phyloP scores from a whole-genome alignment of 768 basidiomycete genomes.

The Tricholoma sp. region DNA sequence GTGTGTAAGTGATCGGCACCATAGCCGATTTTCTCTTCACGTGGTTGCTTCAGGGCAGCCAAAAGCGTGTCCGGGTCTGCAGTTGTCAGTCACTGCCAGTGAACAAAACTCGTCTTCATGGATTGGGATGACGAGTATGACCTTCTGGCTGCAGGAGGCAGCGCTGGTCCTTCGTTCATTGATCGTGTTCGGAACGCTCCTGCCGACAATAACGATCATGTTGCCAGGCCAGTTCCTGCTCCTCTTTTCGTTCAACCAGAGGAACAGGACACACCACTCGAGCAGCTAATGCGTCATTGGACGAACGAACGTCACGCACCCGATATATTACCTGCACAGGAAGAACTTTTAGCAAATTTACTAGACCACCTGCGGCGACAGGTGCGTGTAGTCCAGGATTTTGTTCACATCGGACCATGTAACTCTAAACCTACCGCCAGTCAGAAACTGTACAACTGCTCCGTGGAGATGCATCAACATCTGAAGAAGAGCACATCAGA shows the following conservation, averaged over 20 bases:
- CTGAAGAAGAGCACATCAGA: conserved; percentile 90
- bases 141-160: conserved; percentile 13
- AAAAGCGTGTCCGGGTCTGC: not conserved
- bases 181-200: conserved; percentile 32
- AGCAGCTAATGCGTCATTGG: conserved; percentile 76
- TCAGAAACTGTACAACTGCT: conserved; percentile 73
- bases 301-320: conserved; percentile 82
- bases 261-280: conserved; percentile 51
- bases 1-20: no score
- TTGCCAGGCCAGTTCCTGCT: conserved; percentile 24
- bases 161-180: conserved; percentile 20
- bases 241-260: conserved; percentile 12
- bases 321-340: conserved; percentile 71
- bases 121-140: conserved; percentile 37
- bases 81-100: no score
- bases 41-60: not conserved
- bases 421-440: conserved; percentile 33
- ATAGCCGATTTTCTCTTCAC: no score
- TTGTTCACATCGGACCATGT: not conserved
- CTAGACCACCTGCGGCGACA: conserved; percentile 78
- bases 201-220: conserved; percentile 33
- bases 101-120: conserved; percentile 16
- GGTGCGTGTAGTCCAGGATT: conserved; percentile 40
- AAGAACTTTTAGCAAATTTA: conserved; percentile 56
- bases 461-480: conserved; percentile 75